Evolutionary conservation across 2,329 filamentous ascomycete genomes (phyloP).

Genomic region (Taxawa tesnikishii): DNA sequence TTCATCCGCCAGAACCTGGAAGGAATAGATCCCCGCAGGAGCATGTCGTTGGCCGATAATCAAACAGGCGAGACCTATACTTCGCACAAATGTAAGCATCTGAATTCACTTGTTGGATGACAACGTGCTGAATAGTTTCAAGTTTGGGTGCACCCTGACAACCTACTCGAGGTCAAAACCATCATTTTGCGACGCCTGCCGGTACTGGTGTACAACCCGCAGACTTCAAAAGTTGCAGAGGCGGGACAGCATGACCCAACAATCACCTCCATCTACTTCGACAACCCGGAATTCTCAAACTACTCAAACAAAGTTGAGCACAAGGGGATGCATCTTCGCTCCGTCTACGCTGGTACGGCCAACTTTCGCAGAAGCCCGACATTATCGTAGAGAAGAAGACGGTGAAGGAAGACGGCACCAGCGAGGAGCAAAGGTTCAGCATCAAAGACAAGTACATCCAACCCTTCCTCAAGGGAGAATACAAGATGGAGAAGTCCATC

Average conservation of each 20-base stretch:
- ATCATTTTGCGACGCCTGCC: constrained; percentile 83
- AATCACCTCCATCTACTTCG: constrained; percentile 93
- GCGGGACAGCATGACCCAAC: constrained; percentile 68
- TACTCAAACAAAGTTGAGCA: constrained; percentile 78
- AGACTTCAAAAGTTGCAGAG: constrained; percentile 71
- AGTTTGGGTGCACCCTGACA: constrained; percentile 95
- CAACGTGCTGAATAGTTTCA: too few species aligned
- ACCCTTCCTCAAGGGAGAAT: constrained; percentile 73
- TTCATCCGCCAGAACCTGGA: constrained; percentile 80
- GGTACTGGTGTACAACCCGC: constrained; percentile 84
- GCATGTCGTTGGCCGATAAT: constrained; percentile 30
- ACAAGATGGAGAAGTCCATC: constrained; percentile 83
- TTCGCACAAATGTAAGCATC: constrained; percentile 64
- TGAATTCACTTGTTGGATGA: constrained; percentile 1
- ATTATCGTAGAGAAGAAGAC: constrained; percentile 85
- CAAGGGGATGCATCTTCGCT: constrained; percentile 65
- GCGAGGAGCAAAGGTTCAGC: constrained; percentile 65
- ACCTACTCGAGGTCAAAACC: constrained; percentile 93
- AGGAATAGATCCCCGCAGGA: constrained; percentile 21
- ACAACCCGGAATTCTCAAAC: constrained; percentile 72
- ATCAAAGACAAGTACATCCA: constrained; percentile 94
- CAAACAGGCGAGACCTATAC: constrained; percentile 54
- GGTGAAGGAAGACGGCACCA: constrained; percentile 61
- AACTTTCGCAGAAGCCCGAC: constrained; percentile 64
- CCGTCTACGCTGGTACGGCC: constrained; percentile 83